These are phyloP conservation scores for Mentha longifolia DNA, from an alignment of 257 asterid genomes.

Conservation along the genomic window DNA sequence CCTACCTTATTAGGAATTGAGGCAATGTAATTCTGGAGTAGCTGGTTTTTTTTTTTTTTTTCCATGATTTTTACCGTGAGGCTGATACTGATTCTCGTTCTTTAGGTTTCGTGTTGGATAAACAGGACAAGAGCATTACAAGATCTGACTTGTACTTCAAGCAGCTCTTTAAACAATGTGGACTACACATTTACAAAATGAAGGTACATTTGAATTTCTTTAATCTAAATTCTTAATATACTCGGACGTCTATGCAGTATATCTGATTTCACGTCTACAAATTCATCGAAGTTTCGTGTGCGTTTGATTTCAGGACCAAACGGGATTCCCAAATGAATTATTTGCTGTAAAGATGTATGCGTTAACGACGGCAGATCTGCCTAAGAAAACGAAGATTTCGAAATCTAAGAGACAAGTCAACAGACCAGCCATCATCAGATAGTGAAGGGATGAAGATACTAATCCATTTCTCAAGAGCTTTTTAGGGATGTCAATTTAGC, in stretches of 20 bases:
- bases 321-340: conserved; percentile 73
- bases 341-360: conserved; percentile 95
- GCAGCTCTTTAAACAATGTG: conserved; percentile 81
- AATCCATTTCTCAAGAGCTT: no score
- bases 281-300: not conserved
- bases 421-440: conserved; percentile 75
- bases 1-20: no score
- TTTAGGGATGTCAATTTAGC: no score
- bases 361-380: conserved; percentile 63
- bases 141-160: conserved; percentile 87
- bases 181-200: conserved; percentile 69
- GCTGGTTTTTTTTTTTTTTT: not conserved
- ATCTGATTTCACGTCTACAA: not conserved
- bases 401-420: conserved; percentile 54
- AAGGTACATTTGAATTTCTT: conserved; percentile 50
- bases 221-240: not conserved
- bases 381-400: conserved; percentile 48
- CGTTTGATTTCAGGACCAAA: conserved; percentile 67
- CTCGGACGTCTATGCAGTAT: not conserved
- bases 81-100: conserved; percentile 12
- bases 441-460: not conserved
- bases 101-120: conserved; percentile 88
- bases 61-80: not conserved
- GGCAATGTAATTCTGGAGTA: not conserved
- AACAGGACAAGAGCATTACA: conserved; percentile 86